Percentiles rank a stretch among this genome's conserved stretches.
phyloP scores from a whole-genome alignment of 2,329 filamentous ascomycete species.

The Paecilomyces sp. region DNA sequence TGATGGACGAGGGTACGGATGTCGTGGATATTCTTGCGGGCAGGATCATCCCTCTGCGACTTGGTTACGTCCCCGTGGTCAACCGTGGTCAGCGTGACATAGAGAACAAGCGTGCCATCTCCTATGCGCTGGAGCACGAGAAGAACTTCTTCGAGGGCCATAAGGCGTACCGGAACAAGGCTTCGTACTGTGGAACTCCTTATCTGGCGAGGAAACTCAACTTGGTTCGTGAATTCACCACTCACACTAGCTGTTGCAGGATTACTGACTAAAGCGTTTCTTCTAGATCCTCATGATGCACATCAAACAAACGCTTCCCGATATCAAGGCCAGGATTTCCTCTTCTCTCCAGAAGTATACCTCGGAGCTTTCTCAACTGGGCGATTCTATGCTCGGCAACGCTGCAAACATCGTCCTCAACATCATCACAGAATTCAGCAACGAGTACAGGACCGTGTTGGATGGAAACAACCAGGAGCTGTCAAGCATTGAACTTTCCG shows the following conservation, averaged over 20 bases:
- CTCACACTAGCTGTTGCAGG: not conserved
- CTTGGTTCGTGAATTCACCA: slow-evolving; percentile 45
- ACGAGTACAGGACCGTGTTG: slow-evolving; percentile 91
- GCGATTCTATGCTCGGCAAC: slow-evolving; percentile 93
- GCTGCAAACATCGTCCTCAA: slow-evolving; percentile 94
- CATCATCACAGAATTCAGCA: slow-evolving; percentile 98
- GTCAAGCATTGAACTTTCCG: slow-evolving; percentile 88
- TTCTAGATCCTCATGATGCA: slow-evolving; percentile 95
- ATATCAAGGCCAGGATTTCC: slow-evolving; percentile 96
- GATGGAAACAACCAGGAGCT: slow-evolving; percentile 96
- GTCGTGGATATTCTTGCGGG: slow-evolving; percentile 98
- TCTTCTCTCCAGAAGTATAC: slow-evolving; percentile 89
- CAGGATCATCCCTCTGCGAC: slow-evolving; percentile 85
- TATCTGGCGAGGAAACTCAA: slow-evolving; percentile 96
- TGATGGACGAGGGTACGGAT: slow-evolving; percentile 98
- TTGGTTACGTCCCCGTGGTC: slow-evolving; percentile 96
- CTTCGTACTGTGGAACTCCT: slow-evolving; percentile 94
- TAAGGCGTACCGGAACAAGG: slow-evolving; percentile 98
- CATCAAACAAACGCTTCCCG: slow-evolving; percentile 97
- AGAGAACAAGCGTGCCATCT: slow-evolving; percentile 94
- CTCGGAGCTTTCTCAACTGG: slow-evolving; percentile 71
- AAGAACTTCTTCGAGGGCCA: slow-evolving; percentile 98
- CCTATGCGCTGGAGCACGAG: slow-evolving; percentile 83
- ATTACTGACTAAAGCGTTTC: not conserved
- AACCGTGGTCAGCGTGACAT: slow-evolving; percentile 98